Base-by-base conservation (phyloP, 306 rosid genomes). In the Trifolium dubium region DNA sequence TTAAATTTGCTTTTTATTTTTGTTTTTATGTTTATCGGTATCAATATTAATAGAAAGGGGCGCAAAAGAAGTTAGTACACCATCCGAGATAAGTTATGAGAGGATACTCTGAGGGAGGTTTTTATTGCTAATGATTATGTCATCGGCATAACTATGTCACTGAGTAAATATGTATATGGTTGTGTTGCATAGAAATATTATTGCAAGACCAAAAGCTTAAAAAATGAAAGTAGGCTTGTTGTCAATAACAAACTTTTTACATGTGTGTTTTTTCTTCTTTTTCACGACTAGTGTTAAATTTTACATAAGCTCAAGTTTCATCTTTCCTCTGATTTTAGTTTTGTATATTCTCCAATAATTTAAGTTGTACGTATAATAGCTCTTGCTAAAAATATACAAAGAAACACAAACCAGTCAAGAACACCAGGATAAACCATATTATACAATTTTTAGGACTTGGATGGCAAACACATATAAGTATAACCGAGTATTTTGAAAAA, bases 281-380 rank as follows among this genome's bases (percentile, higher is more conserved):
- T 41, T 8, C 37, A 37, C 50, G 10, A 49, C 64, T 31, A 9
- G 65, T 23, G 54, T 28, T 17, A 76, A 9, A 67, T 32, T 56
- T 46, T 58, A 46, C 58, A 56, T 63, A 58, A 19, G 18, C 19
- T 64, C 67, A 46, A 46, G 10, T 71, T 71, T 63, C 53, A 46
- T 44, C 32, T 29, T 54, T 15, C 32, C 17, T 37, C 8, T 56
- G 47, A 31, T 19, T 41, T 30, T 67, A 14, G 41, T 37, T 40
- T 75, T 1, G 8, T 29, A 40, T 75, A 55, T 41, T 68, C 28
- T 56, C 13, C 62, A 4, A 31, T 55, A 34, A 32, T 77, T 58
- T 59, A 34, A 67, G 8, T 10, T 39, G 35, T 55, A 10, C 35
- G 6, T 46, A 8, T 8, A 8, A 69, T 49, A 32, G 12, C 29